Base-by-base conservation (phyloP, 2,329 filamentous ascomycete genomes). In the Diplocarpon rosae region DNA sequence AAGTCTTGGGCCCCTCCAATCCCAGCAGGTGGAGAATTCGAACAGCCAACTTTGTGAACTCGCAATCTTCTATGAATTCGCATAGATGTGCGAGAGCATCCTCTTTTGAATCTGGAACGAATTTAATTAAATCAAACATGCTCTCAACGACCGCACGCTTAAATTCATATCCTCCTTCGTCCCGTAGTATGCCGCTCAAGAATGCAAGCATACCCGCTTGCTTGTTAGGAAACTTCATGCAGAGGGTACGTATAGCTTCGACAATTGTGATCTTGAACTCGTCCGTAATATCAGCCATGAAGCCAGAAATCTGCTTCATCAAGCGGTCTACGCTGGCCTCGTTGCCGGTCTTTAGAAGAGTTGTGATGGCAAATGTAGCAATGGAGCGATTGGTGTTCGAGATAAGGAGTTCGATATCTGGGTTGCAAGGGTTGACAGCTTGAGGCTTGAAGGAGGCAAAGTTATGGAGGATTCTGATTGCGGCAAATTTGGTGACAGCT, bases 191-290 rank as follows among this genome's bases (percentile, higher is more conserved):
- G n/a, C 89, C 86, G 60, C 90, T 95, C 38, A 98, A 76, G 78
- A 98, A 98, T 40, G 86, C 80, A 42, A 98, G 80, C 89, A 98
- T 96, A 51, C 88, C 89, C 37, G 90, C 90, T 68, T 98, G 92
- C 70, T 98, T 98, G 69, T 78, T 89, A 29, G 92, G 92, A 69
- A 98, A 98, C 69, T 98, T 98, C 56, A 98, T 72, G 64, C 90
- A 96, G 33, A 98, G 70, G 3, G 92, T 96, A 49, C 92, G 84
- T 61, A 98, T 95, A 34, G 92, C 92, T 66, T 98, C 92, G 35
- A 98, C 90, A 59, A 98, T 95, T n/a, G 92, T 98, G 56, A 98
- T 95, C 73, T 96, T 98, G 74, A 98, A 98, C 66, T 98, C 92
- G 62, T 98, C 92, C 6, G 90, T 95, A 55, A 96, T 96, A 66